A percentile compares a stretch with the other conserved stretches of the same genome.
Evolutionary conservation across 2,329 filamentous ascomycete genomes (phyloP).

Genomic region (Microsporum ferrugineum): DNA sequence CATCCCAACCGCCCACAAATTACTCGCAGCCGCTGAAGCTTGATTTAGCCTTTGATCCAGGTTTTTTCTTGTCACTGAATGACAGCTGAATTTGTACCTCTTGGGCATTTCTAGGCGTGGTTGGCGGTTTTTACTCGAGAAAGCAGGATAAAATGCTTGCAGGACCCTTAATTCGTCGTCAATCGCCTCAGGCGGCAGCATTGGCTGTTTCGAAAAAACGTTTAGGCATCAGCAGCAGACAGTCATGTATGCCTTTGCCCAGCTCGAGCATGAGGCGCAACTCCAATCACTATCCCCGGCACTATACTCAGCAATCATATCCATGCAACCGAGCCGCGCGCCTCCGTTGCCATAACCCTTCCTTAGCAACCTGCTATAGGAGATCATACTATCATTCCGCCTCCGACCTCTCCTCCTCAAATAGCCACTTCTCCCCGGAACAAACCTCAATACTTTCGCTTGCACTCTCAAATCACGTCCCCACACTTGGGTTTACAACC

Average conservation of each 20-base stretch:
- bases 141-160: not conserved
- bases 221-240: not conserved
- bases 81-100: not conserved
- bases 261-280: conserved; percentile 39
- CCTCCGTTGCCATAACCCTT: not conserved
- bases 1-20: not conserved
- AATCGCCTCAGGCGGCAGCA: not conserved
- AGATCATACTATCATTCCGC: conserved; percentile 48
- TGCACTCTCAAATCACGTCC: conserved; percentile 62
- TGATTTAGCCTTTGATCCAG: not conserved
- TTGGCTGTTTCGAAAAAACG: not conserved
- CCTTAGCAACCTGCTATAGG: not conserved
- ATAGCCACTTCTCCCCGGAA: conserved; percentile 46
- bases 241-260: not conserved
- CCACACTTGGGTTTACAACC: conserved; percentile 68
- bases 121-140: not conserved
- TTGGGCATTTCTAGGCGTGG: not conserved
- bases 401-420: conserved; percentile 24
- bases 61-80: too few relatives aligned
- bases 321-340: not conserved
- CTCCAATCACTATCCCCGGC: conserved; percentile 51
- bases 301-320: conserved; percentile 14
- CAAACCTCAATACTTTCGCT: conserved; percentile 70
- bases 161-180: not conserved
- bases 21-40: not conserved